These are phyloP conservation scores for Erodium moschatum DNA, from an alignment of 441 rosid genomes.

Conservation along the genomic window DNA sequence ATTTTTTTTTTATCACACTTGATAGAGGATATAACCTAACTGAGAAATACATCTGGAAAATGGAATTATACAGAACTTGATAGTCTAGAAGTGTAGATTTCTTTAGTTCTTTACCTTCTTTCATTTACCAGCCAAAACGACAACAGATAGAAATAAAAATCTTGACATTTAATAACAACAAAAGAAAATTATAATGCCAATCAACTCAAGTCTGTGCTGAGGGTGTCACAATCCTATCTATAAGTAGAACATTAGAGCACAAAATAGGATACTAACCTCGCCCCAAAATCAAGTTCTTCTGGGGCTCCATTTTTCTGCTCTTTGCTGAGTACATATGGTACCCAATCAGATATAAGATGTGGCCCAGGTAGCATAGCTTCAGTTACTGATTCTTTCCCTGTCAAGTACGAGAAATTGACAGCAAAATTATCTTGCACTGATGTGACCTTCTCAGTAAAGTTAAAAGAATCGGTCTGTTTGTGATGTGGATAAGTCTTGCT, in stretches of 20 bases:
- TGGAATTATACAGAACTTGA: conserved; percentile 8
- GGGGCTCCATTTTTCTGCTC: conserved; percentile 28
- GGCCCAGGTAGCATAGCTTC: conserved; percentile 47
- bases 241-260: conserved; percentile 7
- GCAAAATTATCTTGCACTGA: not conserved
- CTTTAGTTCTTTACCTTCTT: not conserved
- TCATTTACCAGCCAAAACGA: not conserved
- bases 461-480: conserved; percentile 39
- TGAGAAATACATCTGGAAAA: conserved; percentile 1
- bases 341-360: conserved; percentile 79
- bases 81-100: not conserved
- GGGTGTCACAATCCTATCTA: not conserved
- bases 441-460: conserved; percentile 10
- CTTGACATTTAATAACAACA: not conserved
- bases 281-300: conserved; percentile 67
- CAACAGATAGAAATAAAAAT: not conserved
- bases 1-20: not conserved
- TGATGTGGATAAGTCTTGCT: conserved; percentile 18
- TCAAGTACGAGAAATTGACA: conserved; percentile 31
- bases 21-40: not conserved
- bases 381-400: conserved; percentile 33
- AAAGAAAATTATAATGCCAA: conserved; percentile 4
- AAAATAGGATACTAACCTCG: conserved; percentile 49
- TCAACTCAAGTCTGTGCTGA: conserved; percentile 2
- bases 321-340: conserved; percentile 42